Percentiles rank a stretch among this genome's conserved stretches.
Conservation (phyloP, 805 yeast genomes). For the Nakazawaea wickerhamii region DNA sequence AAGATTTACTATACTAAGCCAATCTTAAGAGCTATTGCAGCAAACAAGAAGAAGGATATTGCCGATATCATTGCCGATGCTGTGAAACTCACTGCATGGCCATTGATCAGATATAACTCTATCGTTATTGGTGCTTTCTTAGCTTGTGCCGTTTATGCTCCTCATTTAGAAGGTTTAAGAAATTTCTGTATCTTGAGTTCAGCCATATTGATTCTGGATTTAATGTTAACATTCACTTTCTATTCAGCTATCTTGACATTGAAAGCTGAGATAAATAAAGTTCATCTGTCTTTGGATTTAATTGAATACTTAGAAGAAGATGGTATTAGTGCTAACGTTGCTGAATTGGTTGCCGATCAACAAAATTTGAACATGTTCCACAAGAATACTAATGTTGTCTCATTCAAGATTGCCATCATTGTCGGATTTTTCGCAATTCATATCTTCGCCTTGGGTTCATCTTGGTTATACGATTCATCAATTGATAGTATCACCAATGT, state of each 20-base stretch:
- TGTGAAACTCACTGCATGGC: slow-evolving; percentile 33
- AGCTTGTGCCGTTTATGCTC: slow-evolving; percentile 60
- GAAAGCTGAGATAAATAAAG: slow-evolving; percentile 82
- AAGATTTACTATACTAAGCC: slow-evolving; percentile 67
- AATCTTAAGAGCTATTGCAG: slow-evolving; percentile 38
- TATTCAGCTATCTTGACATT: slow-evolving; percentile 78
- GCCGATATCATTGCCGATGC: slow-evolving; percentile 26
- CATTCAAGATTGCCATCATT: slow-evolving; percentile 56
- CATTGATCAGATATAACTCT: slow-evolving; percentile 68
- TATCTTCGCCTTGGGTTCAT: slow-evolving; percentile 61
- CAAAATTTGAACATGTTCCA: slow-evolving; percentile 26
- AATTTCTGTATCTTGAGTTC: slow-evolving; percentile 78
- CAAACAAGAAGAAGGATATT: slow-evolving; percentile 22
- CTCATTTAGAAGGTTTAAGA: slow-evolving; percentile 63
- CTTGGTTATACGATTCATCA: slow-evolving; percentile 56
- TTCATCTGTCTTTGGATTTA: slow-evolving; percentile 74
- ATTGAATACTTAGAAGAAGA: slow-evolving; percentile 87
- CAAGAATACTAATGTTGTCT: slow-evolving; percentile 39
- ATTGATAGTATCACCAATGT: slow-evolving; percentile 14
- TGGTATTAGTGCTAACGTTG: slow-evolving; percentile 72
- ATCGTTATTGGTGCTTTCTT: slow-evolving; percentile 67
- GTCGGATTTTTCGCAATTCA: slow-evolving; percentile 58
- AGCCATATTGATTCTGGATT: slow-evolving; percentile 64
- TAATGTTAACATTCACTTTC: slow-evolving; percentile 70
- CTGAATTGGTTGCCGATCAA: slow-evolving; percentile 57